phyloP scores from a whole-genome alignment of 2,329 filamentous ascomycete species.

The Zymoseptoria tritici region DNA sequence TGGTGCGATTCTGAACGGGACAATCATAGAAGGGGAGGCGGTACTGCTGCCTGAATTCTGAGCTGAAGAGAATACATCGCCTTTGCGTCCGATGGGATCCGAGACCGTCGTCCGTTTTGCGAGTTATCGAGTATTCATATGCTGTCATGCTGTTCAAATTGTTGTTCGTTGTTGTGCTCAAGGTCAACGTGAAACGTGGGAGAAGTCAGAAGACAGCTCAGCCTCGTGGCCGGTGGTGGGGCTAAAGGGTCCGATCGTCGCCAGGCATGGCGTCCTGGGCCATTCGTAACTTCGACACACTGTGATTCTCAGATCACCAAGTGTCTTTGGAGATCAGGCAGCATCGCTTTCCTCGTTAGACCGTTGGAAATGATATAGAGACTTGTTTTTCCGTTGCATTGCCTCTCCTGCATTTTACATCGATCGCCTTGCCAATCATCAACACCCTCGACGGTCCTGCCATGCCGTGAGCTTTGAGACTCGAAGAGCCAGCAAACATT shows the following conservation, averaged over 20 bases:
- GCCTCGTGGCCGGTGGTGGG: not conserved
- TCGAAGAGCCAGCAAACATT: not conserved
- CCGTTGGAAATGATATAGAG: not conserved
- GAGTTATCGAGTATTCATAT: not conserved
- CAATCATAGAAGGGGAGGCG: constrained; percentile 49
- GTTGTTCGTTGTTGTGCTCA: not conserved
- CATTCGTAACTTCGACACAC: not conserved
- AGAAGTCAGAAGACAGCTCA: not conserved
- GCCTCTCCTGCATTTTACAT: not conserved
- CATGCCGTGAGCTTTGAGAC: not conserved
- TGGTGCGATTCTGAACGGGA: constrained; percentile 54
- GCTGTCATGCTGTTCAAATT: not conserved
- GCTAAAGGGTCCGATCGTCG: not conserved
- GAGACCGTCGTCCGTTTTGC: not conserved
- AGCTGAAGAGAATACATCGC: not conserved
- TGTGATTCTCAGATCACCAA: not conserved
- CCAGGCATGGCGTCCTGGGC: not conserved
- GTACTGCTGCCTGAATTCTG: constrained; percentile 14
- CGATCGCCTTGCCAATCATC: not conserved
- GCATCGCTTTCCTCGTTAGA: not conserved
- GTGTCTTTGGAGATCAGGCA: not conserved
- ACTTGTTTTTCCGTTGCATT: not conserved
- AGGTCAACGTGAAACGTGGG: not conserved
- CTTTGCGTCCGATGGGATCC: not conserved
- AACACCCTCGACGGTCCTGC: not conserved